Conservation (phyloP, 1,284 basidiomycete genomes). For the Sutorius eximius region DNA sequence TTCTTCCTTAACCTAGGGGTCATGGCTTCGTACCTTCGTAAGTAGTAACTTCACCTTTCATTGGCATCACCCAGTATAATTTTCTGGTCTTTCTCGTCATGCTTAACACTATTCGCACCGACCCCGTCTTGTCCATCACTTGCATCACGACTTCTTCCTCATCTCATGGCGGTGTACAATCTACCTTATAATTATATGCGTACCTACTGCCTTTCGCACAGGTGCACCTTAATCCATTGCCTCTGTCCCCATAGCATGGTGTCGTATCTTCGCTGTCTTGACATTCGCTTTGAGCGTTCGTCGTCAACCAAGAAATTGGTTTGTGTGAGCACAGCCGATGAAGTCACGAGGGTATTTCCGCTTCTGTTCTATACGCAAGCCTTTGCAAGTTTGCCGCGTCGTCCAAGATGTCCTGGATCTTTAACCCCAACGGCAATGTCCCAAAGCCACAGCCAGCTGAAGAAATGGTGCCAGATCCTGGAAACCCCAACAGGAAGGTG, state of each 20-base stretch:
- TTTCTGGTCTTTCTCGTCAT: constrained; percentile 24
- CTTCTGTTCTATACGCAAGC: no score
- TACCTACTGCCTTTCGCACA: constrained; percentile 36
- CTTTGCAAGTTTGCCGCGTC: neutral
- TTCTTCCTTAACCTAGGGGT: constrained; percentile 18
- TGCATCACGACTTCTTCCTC: constrained; percentile 28
- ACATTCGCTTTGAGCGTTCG: neutral
- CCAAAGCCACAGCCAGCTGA: constrained; percentile 19
- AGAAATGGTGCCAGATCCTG: constrained; percentile 49
- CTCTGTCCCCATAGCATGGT: constrained; percentile 25
- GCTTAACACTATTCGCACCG: constrained; percentile 27
- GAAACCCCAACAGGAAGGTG: constrained; percentile 62
- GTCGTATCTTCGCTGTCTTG: constrained; percentile 18
- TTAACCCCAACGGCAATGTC: constrained; percentile 28
- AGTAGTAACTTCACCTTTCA: constrained; percentile 25
- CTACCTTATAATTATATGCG: constrained; percentile 38
- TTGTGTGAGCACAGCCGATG: constrained; percentile 5
- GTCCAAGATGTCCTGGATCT: constrained; percentile 35
- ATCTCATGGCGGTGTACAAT: constrained; percentile 34
- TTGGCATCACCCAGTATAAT: constrained; percentile 33
- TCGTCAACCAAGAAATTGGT: neutral
- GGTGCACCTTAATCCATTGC: constrained; percentile 35
- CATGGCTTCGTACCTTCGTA: constrained; percentile 33
- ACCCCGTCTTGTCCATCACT: constrained; percentile 25
- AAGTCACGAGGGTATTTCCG: constrained; percentile 2